Evolutionary conservation across 164 flowering plant species (phyloP).

Genomic region (Hamamelis virginiana): DNA sequence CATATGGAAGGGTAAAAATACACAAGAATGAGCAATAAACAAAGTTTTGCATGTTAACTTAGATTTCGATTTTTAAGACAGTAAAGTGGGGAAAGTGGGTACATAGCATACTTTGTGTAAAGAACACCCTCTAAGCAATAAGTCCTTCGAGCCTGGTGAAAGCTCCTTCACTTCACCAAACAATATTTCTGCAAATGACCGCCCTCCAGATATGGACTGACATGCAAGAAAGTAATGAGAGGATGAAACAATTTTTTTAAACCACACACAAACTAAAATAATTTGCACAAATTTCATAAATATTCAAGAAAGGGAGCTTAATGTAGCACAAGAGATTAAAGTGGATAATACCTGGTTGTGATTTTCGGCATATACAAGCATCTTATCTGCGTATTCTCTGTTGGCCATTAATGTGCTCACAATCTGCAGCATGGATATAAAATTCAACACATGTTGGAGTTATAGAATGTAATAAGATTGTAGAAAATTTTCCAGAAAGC

Average conservation of each 20-base stretch:
- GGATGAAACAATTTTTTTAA: background rate
- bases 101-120: conserved; percentile 64
- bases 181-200: conserved; percentile 84
- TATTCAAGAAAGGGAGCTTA: background rate
- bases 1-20: too few species aligned
- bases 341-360: conserved; percentile 72
- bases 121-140: conserved; percentile 66
- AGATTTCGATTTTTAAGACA: background rate
- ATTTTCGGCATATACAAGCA: conserved; percentile 89
- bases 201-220: conserved; percentile 96
- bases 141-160: conserved; percentile 33
- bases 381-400: conserved; percentile 59
- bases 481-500: conserved; percentile 3
- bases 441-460: background rate
- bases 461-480: background rate
- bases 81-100: background rate
- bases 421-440: conserved; percentile 43
- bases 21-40: too few species aligned
- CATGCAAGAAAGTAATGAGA: conserved; percentile 13
- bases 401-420: conserved; percentile 56
- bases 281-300: background rate
- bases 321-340: background rate
- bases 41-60: too few species aligned
- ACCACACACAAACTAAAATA: background rate
- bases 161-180: conserved; percentile 50